Percentiles rank a stretch among this genome's conserved stretches.
These are phyloP conservation scores for Aspergillus ustus DNA, from an alignment of 2,329 filamentous ascomycete genomes.

Conservation along the genomic window DNA sequence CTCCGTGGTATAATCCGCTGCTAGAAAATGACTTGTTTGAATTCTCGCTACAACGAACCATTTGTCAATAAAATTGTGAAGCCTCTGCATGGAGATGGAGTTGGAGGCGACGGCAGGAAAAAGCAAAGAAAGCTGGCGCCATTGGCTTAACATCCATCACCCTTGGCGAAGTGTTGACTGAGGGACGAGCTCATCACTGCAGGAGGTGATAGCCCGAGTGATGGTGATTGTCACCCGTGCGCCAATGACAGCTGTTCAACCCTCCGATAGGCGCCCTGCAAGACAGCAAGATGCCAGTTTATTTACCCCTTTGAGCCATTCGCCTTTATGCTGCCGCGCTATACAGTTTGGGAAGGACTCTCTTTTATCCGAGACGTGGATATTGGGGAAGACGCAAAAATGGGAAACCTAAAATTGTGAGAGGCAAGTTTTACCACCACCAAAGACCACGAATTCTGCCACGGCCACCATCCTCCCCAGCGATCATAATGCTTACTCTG, in stretches of 20 bases:
- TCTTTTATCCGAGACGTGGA: conserved; percentile 9
- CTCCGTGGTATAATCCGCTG: background rate
- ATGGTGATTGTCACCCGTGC: conserved; percentile 23
- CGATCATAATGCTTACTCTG: conserved; percentile 25
- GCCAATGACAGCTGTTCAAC: conserved; percentile 26
- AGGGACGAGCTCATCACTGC: conserved; percentile 29
- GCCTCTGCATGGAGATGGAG: conserved; percentile 1
- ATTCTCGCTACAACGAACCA: background rate
- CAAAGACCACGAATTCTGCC: background rate
- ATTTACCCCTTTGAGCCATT: conserved; percentile 17
- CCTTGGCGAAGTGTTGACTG: conserved; percentile 23
- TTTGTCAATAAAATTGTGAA: background rate
- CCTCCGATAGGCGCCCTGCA: conserved; percentile 24
- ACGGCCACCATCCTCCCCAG: conserved; percentile 9
- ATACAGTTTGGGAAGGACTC: conserved; percentile 15
- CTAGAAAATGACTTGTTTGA: background rate
- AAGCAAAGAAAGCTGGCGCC: conserved; percentile 8
- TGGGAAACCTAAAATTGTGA: conserved; percentile 12
- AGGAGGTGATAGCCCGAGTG: conserved; percentile 21
- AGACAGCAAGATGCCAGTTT: conserved; percentile 17
- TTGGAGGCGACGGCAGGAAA: conserved; percentile 9
- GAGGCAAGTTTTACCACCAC: conserved; percentile 9
- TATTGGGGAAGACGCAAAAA: conserved; percentile 8
- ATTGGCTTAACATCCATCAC: conserved; percentile 21
- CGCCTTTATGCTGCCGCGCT: conserved; percentile 14